Base-by-base conservation (phyloP, 495 filamentous ascomycete species). In the Xanthoparmelia taractica region DNA sequence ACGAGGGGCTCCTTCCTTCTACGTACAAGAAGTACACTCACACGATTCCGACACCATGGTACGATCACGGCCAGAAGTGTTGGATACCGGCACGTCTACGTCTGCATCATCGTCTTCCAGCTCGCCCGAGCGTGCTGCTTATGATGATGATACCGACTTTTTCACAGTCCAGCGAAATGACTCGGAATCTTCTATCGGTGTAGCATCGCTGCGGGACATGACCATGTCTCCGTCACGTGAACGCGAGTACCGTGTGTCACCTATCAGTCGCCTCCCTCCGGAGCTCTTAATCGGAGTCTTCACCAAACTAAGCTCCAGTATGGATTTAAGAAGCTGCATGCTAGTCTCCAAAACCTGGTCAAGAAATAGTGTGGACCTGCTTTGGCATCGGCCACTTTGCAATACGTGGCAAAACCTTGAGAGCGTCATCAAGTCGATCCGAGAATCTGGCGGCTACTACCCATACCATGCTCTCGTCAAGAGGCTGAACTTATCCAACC, bases 211-310 rank as follows among this genome's bases (percentile, higher is more conserved):
- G 60, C 83, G 88, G 65, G 90, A 92, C 61, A 85, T 90, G 73
- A 74, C 73, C 36, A 85, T 90, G 73, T 74, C 73, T 37, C 79
- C 80, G 41, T 76, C 83, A 34, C 69, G 69, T 63, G 82, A 86
- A 64, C 80, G 82, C 68, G 85, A 85, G 67, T 69, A 74, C 29
- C 72, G 75, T 45, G 67, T 84, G 23, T 85, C 90, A 25, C 92
- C 92, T 48, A 86, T 97, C 66, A 84, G 88, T 57, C 83, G 86
- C 52, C 82, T 99, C 36, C 95, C 95, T 17, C 90, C 91, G 67
- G 95, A 99, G 78, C 87, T 99, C 55, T 82, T 97, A 59, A 97
- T 99, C 66, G 82, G 85, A 70, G 88, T 96, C 61, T 97, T 99
- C 76, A 80, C 88, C 18, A 94, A 91, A 71, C 84, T 99, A 50